Evolutionary conservation across 345 rosid species (phyloP).

Genomic region (Psidium friedrichsthalianum): DNA sequence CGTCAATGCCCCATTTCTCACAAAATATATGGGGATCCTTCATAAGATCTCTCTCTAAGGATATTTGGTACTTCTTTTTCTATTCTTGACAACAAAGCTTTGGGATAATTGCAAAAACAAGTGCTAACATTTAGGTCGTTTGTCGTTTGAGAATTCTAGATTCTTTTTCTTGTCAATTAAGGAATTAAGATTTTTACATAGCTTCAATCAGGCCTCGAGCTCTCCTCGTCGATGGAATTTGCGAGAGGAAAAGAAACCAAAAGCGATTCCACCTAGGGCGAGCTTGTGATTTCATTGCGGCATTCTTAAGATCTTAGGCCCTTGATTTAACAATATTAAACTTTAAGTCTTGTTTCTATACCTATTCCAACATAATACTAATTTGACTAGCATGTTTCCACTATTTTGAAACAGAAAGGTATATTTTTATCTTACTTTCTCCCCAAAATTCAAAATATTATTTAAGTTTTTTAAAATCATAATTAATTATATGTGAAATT

Average conservation of each 20-base stretch:
- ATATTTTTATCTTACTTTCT: neutral
- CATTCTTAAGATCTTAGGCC: neutral
- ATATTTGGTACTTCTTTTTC: neutral
- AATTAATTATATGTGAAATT: neutral
- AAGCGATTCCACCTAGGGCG: neutral
- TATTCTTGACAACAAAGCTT: neutral
- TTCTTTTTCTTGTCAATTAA: too few relatives aligned
- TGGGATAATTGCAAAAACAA: neutral
- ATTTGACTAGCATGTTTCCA: neutral
- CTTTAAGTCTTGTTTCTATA: neutral
- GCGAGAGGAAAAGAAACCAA: too few relatives aligned
- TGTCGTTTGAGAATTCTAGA: too few relatives aligned
- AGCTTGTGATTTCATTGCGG: neutral
- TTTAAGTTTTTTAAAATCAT: neutral
- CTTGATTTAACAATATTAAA: neutral
- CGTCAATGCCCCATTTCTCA: neutral
- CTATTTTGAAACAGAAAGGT: neutral
- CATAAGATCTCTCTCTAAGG: neutral
- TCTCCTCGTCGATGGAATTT: neutral
- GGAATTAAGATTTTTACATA: too few relatives aligned
- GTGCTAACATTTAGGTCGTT: too few relatives aligned
- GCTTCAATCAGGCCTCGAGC: neutral
- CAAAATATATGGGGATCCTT: neutral
- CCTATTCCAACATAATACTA: neutral
- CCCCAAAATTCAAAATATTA: neutral